These are phyloP conservation scores for Phytophthora fragariaefolia DNA, from an alignment of 352 stramenopile species.

Conservation along the genomic window DNA sequence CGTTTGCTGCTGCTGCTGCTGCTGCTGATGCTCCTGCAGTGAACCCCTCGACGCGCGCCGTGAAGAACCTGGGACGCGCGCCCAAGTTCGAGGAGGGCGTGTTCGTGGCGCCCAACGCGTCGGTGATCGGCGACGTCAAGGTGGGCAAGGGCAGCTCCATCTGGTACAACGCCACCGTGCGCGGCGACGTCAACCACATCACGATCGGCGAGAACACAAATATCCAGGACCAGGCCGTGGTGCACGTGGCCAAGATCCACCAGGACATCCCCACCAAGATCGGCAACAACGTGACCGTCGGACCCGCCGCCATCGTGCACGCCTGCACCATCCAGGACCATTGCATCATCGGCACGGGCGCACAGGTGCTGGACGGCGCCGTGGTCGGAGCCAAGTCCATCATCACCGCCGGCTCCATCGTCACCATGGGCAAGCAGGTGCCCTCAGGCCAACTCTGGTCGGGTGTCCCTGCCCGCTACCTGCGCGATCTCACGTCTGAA, in stretches of 20 bases:
- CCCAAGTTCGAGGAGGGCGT: slow-evolving; percentile 60
- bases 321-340: slow-evolving; percentile 93
- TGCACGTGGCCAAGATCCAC: slow-evolving; percentile 95
- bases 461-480: slow-evolving; percentile 79
- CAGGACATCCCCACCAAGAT: slow-evolving; percentile 92
- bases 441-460: slow-evolving; percentile 92
- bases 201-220: slow-evolving; percentile 94
- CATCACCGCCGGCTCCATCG: slow-evolving; percentile 90
- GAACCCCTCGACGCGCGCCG: slow-evolving; percentile 82
- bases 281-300: slow-evolving; percentile 92
- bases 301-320: slow-evolving; percentile 88
- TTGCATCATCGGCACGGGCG: slow-evolving; percentile 92
- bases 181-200: slow-evolving; percentile 93
- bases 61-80: slow-evolving; percentile 73
- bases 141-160: slow-evolving; percentile 91
- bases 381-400: slow-evolving; percentile 90
- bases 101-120: slow-evolving; percentile 93
- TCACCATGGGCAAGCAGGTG: slow-evolving; percentile 87
- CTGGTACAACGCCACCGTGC: slow-evolving; percentile 93
- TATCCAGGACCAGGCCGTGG: slow-evolving; percentile 93
- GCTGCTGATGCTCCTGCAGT: slow-evolving; percentile 43
- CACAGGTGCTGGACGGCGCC: slow-evolving; percentile 91
- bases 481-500: slow-evolving; percentile 85
- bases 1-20: slow-evolving; percentile 7
- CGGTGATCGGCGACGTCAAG: slow-evolving; percentile 93